Conservation (phyloP, 768 basidiomycete genomes). For the Boletales sp. region DNA sequence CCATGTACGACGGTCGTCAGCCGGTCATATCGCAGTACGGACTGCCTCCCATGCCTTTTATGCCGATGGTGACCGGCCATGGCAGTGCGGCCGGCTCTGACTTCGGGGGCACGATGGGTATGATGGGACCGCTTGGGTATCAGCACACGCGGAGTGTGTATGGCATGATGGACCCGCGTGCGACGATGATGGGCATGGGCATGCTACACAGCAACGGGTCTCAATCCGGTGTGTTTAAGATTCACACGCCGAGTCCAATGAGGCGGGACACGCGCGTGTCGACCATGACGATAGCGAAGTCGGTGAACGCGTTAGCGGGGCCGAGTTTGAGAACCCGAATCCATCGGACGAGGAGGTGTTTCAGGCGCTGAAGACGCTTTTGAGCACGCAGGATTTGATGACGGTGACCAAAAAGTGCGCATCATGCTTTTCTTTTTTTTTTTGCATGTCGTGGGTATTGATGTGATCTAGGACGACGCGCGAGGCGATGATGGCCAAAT, state of each 20-base stretch:
- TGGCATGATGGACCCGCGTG: slow-evolving; percentile 61
- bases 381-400: slow-evolving; percentile 94
- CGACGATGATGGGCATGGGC: slow-evolving; percentile 58
- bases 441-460: too few species aligned
- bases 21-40: slow-evolving; percentile 40
- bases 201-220: slow-evolving; percentile 61
- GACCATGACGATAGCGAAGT: slow-evolving; percentile 85
- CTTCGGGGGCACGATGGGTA: slow-evolving; percentile 57
- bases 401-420: slow-evolving; percentile 87
- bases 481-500: slow-evolving; percentile 80
- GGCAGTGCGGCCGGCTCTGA: slow-evolving; percentile 75
- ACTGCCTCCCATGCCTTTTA: slow-evolving; percentile 62
- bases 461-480: slow-evolving; percentile 65
- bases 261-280: slow-evolving; percentile 67
- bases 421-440: too few species aligned
- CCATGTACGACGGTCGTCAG: slow-evolving; percentile 42
- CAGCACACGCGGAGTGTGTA: slow-evolving; percentile 74
- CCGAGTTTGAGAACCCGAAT: slow-evolving; percentile 74
- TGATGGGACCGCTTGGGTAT: slow-evolving; percentile 58
- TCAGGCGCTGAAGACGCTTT: slow-evolving; percentile 74
- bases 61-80: slow-evolving; percentile 63
- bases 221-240: slow-evolving; percentile 46
- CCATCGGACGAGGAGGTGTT: slow-evolving; percentile 87
- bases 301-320: slow-evolving; percentile 76
- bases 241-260: slow-evolving; percentile 47